Percentiles rank a stretch among this genome's conserved stretches.
Evolutionary conservation across 148 eudicot genomes (phyloP).

Genomic region (Persicaria tinctoria): DNA sequence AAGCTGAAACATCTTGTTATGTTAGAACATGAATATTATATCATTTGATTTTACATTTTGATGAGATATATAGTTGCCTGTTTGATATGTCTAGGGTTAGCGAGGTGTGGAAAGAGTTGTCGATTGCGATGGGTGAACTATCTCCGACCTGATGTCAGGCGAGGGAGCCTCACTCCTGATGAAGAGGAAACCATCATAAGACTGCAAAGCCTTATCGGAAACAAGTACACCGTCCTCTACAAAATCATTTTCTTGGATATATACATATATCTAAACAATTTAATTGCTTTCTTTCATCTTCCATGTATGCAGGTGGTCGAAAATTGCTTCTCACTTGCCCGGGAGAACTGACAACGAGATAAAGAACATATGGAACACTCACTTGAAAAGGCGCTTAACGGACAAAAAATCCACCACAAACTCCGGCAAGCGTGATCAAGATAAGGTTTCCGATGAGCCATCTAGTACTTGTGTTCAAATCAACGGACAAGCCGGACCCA

Average conservation of each 20-base stretch:
- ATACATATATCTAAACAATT: not conserved
- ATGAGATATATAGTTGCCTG: no score
- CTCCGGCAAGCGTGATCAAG: not conserved
- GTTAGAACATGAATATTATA: no score
- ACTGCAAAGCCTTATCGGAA: slow-evolving; percentile 38
- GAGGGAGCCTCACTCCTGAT: slow-evolving; percentile 36
- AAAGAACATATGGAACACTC: slow-evolving; percentile 96
- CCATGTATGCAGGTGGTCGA: slow-evolving; percentile 59
- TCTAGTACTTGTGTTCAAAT: not conserved
- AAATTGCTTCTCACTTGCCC: slow-evolving; percentile 79
- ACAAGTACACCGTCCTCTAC: slow-evolving; percentile 24
- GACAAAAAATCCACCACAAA: not conserved
- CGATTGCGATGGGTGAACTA: slow-evolving; percentile 54
- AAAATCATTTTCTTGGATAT: not conserved
- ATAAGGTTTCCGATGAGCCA: not conserved
- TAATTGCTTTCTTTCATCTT: no score
- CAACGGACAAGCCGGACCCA: not conserved
- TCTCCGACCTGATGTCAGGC: slow-evolving; percentile 45
- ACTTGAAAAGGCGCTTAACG: slow-evolving; percentile 56
- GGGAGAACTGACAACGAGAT: slow-evolving; percentile 96
- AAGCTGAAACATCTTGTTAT: no score
- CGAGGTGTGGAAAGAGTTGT: slow-evolving; percentile 53
- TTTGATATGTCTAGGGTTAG: slow-evolving; percentile 27
- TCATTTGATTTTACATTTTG: no score
- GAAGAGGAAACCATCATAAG: slow-evolving; percentile 42